A percentile compares a stretch with the other conserved stretches of the same genome.
phyloP scores from a whole-genome alignment of 257 asterid species.

The Lithospermum erythrorhizon region DNA sequence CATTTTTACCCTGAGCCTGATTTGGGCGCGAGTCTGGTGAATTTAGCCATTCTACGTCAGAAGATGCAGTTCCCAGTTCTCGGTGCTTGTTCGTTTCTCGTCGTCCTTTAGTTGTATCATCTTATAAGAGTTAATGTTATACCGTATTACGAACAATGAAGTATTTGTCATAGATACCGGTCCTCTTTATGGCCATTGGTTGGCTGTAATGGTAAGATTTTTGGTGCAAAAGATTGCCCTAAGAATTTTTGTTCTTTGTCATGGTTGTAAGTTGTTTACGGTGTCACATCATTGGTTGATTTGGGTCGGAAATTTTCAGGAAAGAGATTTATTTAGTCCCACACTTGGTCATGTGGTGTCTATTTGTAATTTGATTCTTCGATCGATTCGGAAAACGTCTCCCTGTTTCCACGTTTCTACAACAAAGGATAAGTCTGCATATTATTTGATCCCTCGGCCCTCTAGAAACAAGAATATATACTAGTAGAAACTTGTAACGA shows the following conservation, averaged over 20 bases:
- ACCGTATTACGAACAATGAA: background rate
- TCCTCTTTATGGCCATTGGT: background rate
- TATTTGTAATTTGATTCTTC: too few relatives aligned
- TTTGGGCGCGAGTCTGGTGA: background rate
- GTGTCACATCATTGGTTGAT: background rate
- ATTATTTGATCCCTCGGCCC: too few relatives aligned
- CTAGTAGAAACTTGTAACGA: too few relatives aligned
- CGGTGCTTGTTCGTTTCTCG: background rate
- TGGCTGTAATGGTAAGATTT: background rate
- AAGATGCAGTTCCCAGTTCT: background rate
- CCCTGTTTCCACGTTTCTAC: too few relatives aligned
- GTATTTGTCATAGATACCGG: background rate
- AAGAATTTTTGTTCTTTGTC: background rate
- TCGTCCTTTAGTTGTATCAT: background rate
- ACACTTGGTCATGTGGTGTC: too few relatives aligned
- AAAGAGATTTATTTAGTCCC: too few relatives aligned
- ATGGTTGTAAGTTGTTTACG: background rate
- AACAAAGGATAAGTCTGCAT: too few relatives aligned
- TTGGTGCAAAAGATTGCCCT: background rate
- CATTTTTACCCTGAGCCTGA: slow-evolving; percentile 6
- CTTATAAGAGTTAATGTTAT: background rate
- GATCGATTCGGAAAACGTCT: too few relatives aligned
- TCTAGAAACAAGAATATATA: too few relatives aligned
- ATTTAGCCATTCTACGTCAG: background rate
- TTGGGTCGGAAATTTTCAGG: background rate